Conservation (phyloP, 768 basidiomycete species). For the Mycena vitilis region DNA sequence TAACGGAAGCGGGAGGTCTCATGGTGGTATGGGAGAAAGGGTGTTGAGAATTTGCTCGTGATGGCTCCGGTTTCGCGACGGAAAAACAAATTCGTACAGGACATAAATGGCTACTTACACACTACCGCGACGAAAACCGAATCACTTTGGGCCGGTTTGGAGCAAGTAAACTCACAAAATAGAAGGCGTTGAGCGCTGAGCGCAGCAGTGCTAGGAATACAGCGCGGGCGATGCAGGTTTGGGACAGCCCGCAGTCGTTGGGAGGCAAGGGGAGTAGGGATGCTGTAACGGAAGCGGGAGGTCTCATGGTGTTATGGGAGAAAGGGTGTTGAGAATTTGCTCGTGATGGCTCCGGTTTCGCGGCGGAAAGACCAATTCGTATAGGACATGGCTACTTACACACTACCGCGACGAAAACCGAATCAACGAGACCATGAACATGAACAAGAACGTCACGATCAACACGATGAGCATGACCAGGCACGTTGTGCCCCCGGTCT, state of each 20-base stretch:
- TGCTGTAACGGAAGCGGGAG: not conserved
- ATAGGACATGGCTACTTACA: no score
- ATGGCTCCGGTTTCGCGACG: not conserved
- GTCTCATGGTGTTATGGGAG: conserved; percentile 18
- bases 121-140: no score
- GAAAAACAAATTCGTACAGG: no score
- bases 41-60: not conserved
- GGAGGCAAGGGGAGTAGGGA: conserved; percentile 8
- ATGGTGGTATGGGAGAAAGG: conserved; percentile 9
- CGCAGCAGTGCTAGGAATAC: not conserved
- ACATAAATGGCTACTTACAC: no score
- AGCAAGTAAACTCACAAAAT: not conserved
- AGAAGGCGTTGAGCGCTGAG: not conserved
- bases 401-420: conserved; percentile 52
- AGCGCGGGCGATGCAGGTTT: conserved; percentile 5
- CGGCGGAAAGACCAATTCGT: no score
- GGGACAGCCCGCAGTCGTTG: conserved; percentile 15
- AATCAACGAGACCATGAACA: conserved; percentile 79
- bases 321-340: not conserved
- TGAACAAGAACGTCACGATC: conserved; percentile 74
- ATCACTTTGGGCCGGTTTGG: no score
- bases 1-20: conserved; percentile 10
- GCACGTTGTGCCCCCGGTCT: conserved; percentile 80
- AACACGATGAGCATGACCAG: conserved; percentile 69
- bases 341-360: not conserved